These are phyloP conservation scores for Maudiozyma barnettii DNA, from an alignment of 805 yeast species.

Conservation along the genomic window DNA sequence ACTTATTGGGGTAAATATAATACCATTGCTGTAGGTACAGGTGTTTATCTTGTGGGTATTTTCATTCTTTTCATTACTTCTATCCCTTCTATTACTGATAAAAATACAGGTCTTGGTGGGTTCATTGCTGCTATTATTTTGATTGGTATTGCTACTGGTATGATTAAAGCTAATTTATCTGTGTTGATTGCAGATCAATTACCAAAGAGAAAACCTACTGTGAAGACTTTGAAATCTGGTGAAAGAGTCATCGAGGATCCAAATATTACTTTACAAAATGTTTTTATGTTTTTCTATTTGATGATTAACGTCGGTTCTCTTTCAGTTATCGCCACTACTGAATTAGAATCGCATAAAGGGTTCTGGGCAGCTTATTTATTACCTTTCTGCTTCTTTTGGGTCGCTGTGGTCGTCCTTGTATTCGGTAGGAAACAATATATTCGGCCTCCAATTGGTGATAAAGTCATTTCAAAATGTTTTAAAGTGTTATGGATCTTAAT, in stretches of 20 bases:
- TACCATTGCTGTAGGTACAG: conserved; percentile 54
- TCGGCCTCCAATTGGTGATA: conserved; percentile 52
- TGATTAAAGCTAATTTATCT: conserved; percentile 68
- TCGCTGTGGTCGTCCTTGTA: conserved; percentile 45
- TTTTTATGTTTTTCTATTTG: conserved; percentile 67
- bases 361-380: conserved; percentile 68
- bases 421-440: conserved; percentile 47
- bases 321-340: conserved; percentile 68
- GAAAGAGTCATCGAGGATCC: conserved; percentile 63
- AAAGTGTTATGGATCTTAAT: conserved; percentile 35
- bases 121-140: conserved; percentile 35
- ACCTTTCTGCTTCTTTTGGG: conserved; percentile 59
- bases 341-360: conserved; percentile 55
- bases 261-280: conserved; percentile 58
- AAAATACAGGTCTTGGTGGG: conserved; percentile 53
- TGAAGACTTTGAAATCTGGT: conserved; percentile 50
- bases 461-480: conserved; percentile 48
- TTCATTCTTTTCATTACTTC: conserved; percentile 61
- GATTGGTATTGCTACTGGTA: conserved; percentile 73
- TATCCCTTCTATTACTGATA: conserved; percentile 44
- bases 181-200: conserved; percentile 64
- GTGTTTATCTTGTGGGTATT: conserved; percentile 52
- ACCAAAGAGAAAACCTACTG: conserved; percentile 49
- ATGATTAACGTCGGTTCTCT: conserved; percentile 70
- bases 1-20: conserved; percentile 63